A percentile compares a stretch with the other conserved stretches of the same genome.
Conservation (phyloP, 495 filamentous ascomycete species). For the Hypoxylon perforatum region DNA sequence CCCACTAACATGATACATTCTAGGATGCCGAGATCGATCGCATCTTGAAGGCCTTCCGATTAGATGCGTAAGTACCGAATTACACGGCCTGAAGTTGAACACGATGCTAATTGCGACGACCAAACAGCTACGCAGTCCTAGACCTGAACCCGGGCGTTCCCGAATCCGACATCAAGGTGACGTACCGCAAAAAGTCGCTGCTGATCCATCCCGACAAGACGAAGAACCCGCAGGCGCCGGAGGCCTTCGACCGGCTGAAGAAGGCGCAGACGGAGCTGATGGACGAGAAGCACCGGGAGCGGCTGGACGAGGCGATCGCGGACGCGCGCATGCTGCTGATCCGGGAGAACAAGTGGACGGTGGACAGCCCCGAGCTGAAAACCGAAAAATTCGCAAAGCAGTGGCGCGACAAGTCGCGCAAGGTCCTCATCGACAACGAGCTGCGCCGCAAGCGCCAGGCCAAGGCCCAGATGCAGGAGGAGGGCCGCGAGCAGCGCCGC, state of each 20-base stretch:
- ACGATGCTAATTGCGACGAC: conserved; percentile 10
- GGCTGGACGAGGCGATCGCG: conserved; percentile 92
- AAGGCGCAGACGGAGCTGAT: conserved; percentile 91
- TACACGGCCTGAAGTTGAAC: neutral
- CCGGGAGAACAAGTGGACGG: conserved; percentile 89
- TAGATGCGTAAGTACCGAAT: conserved; percentile 77
- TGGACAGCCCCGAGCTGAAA: conserved; percentile 87
- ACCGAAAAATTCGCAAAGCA: conserved; percentile 80
- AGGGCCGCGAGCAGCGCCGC: conserved; percentile 88
- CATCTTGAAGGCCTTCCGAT: conserved; percentile 87
- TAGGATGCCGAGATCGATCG: conserved; percentile 97
- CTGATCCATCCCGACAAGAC: conserved; percentile 99
- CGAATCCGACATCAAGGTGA: conserved; percentile 93
- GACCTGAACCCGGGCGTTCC: conserved; percentile 95
- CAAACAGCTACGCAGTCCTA: conserved; percentile 84
- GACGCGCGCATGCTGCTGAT: conserved; percentile 95
- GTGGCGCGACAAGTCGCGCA: conserved; percentile 92
- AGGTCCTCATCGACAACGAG: conserved; percentile 94
- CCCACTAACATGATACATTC: conserved; percentile 30
- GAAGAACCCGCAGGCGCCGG: conserved; percentile 86
- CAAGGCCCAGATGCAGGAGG: conserved; percentile 96
- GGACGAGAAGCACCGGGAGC: conserved; percentile 89
- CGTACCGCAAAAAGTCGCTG: conserved; percentile 95
- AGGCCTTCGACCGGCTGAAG: conserved; percentile 96
- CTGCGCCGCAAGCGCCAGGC: conserved; percentile 82